A percentile compares a stretch with the other conserved stretches of the same genome.
phyloP scores from a whole-genome alignment of 495 filamentous ascomycete genomes.

The Geoglossum glabrum region DNA sequence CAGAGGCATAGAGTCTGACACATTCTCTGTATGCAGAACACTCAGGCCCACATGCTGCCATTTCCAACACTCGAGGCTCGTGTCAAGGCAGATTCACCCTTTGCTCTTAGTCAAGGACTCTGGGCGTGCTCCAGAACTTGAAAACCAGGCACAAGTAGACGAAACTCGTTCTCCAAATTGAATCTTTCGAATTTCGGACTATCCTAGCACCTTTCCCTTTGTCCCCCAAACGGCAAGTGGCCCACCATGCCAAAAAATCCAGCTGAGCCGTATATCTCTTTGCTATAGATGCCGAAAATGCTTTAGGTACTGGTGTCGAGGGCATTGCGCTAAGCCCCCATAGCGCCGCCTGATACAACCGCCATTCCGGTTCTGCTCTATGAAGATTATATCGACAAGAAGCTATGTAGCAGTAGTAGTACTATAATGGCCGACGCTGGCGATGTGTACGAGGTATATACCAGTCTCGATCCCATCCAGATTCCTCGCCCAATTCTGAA shows the following conservation, averaged over 20 bases:
- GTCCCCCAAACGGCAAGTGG: background rate
- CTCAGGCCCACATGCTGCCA: background rate
- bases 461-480: background rate
- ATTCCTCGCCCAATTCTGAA: background rate
- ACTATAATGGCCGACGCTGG: background rate
- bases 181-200: background rate
- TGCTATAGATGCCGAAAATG: background rate
- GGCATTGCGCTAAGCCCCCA: conserved; percentile 16
- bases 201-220: background rate
- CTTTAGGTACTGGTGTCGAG: conserved; percentile 24
- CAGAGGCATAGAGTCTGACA: background rate
- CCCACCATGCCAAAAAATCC: background rate
- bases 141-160: background rate
- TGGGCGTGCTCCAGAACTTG: background rate
- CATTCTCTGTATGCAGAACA: background rate
- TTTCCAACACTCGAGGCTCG: background rate
- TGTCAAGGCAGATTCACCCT: background rate
- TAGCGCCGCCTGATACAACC: background rate
- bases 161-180: background rate
- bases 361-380: conserved; percentile 30
- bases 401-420: conserved; percentile 40
- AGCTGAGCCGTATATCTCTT: background rate
- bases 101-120: background rate
- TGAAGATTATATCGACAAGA: conserved; percentile 44
- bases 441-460: background rate